A percentile compares a stretch with the other conserved stretches of the same genome.
phyloP scores from a whole-genome alignment of 495 filamentous ascomycete species.

The Hypoxylon fuscum region DNA sequence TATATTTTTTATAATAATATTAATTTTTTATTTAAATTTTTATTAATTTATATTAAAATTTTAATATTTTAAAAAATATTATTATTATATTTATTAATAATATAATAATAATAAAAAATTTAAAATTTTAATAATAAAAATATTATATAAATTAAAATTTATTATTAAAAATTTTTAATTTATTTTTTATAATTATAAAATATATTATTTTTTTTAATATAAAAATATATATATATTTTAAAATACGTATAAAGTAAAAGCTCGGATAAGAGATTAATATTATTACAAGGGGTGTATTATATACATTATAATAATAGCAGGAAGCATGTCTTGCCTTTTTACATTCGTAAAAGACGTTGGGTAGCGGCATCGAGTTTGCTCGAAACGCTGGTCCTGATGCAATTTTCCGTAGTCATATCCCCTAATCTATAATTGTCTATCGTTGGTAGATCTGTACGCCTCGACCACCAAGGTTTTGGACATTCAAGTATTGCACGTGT shows the following conservation, averaged over 20 bases:
- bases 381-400: constrained; percentile 27
- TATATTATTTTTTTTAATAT: too few species aligned
- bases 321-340: background rate
- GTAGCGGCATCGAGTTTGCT: constrained; percentile 30
- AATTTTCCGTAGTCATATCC: constrained; percentile 27
- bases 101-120: too few species aligned
- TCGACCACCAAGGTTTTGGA: background rate
- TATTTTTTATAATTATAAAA: too few species aligned
- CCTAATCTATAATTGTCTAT: background rate
- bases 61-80: background rate
- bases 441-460: constrained; percentile 10
- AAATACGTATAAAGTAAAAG: too few species aligned
- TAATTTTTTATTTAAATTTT: background rate
- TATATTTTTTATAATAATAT: background rate
- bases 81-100: background rate
- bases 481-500: constrained; percentile 1
- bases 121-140: too few species aligned
- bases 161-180: too few species aligned
- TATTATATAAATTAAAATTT: too few species aligned
- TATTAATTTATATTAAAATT: too few species aligned
- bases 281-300: too few species aligned
- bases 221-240: too few species aligned
- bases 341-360: constrained; percentile 4
- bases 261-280: too few species aligned
- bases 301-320: too few species aligned